A percentile compares a stretch with the other conserved stretches of the same genome.
Evolutionary conservation across 2,329 filamentous ascomycete genomes (phyloP).

Genomic region (Arthroderma sp.): DNA sequence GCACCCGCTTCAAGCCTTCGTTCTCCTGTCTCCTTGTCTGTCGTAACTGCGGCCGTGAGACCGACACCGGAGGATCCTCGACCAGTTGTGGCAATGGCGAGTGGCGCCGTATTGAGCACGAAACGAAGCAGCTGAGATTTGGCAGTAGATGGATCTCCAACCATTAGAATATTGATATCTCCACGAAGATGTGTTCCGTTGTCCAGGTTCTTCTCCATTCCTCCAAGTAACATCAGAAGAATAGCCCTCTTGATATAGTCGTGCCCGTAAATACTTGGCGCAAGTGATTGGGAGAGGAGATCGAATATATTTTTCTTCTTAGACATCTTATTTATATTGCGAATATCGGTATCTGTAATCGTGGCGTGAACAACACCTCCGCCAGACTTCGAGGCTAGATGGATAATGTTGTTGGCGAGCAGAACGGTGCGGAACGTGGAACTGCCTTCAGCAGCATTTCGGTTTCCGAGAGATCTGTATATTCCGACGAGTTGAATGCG

Average conservation of each 20-base stretch:
- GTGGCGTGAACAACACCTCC: conserved; percentile 82
- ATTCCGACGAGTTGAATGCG: conserved; percentile 94
- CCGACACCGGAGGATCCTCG: conserved; percentile 93
- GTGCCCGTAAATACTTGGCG: conserved; percentile 92
- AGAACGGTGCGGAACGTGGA: conserved; percentile 91
- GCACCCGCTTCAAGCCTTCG: conserved; percentile 89
- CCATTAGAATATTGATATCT: conserved; percentile 99
- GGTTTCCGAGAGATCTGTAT: conserved; percentile 84
- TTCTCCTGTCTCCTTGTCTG: conserved; percentile 95
- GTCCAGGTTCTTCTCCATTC: conserved; percentile 96
- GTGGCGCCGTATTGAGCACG: conserved; percentile 87
- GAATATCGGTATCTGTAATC: conserved; percentile 92
- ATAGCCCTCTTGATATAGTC: conserved; percentile 98
- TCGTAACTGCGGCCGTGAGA: conserved; percentile 90
- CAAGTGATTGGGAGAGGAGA: conserved; percentile 81
- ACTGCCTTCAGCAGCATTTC: conserved; percentile 80
- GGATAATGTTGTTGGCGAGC: conserved; percentile 85
- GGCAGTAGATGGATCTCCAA: conserved; percentile 93
- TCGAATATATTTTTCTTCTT: conserved; percentile 94
- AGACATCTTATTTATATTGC: conserved; percentile 94
- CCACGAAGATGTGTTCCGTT: conserved; percentile 96
- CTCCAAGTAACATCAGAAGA: conserved; percentile 82
- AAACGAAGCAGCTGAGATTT: conserved; percentile 98
- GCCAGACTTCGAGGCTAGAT: conserved; percentile 89
- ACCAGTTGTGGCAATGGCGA: conserved; percentile 94